A percentile compares a stretch with the other conserved stretches of the same genome.
Evolutionary conservation across 2,329 filamentous ascomycete species (phyloP).

Genomic region (Sporothrix humicola): DNA sequence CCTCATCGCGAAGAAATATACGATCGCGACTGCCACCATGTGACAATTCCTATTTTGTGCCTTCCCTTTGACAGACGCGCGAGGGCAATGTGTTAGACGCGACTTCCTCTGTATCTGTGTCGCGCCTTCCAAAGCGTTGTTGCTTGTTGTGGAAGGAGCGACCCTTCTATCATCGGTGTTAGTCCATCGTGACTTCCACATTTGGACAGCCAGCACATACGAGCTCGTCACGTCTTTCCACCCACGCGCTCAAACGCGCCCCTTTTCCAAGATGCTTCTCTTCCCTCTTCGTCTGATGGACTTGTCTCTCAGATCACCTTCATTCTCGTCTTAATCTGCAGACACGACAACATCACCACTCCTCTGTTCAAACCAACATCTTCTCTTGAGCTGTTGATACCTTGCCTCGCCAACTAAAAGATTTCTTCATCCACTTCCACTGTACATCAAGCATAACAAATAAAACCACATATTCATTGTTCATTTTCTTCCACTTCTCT

Average conservation of each 20-base stretch:
- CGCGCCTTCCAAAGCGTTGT: background rate
- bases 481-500: background rate
- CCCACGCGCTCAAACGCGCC: background rate
- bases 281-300: background rate
- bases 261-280: background rate
- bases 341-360: background rate
- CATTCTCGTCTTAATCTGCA: background rate
- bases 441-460: too few species aligned
- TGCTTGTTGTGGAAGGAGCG: constrained; percentile 24
- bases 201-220: background rate
- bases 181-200: constrained; percentile 32
- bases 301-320: background rate
- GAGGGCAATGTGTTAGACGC: background rate
- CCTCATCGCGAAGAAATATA: background rate
- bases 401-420: background rate
- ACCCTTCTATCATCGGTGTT: constrained; percentile 1
- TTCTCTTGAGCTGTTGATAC: background rate
- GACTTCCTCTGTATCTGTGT: background rate
- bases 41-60: background rate
- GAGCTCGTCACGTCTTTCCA: background rate
- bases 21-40: background rate
- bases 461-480: background rate
- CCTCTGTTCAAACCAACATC: background rate
- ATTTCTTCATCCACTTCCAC: background rate
- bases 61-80: background rate